Base-by-base conservation (phyloP, 2,329 filamentous ascomycete genomes). In the Paecilomyces fulvus region DNA sequence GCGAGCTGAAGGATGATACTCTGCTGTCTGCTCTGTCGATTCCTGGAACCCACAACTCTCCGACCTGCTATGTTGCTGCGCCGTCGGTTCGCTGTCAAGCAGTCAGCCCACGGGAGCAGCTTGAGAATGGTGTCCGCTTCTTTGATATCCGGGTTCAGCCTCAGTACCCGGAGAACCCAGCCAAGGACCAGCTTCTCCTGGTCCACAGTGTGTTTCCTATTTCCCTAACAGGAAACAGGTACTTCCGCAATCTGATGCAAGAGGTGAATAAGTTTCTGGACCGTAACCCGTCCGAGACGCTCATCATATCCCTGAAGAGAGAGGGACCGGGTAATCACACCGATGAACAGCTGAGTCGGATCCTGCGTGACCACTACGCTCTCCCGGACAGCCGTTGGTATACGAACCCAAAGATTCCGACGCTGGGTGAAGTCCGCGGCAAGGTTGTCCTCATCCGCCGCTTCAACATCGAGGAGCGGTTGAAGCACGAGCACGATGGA, bases 81-180 rank as follows among this genome's bases (percentile, higher is more conserved):
- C 94, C 94, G 1, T 95, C 90, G 1, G 94, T 97, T 37, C 88
- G 94, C 43, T 97, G 94, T 73, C 94, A 99, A 75, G 86, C 89
- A 31, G 90, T 92, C 17, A 79, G 83, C 59, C 80, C 95, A 4
- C 78, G 80, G 52, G 83, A 87, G 54, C 94, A 99, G 73, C 83
- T 99, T 28, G 79, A 85, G 56, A 92, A 96, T 69, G 94, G 94
- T 28, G 88, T 97, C 50, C 90, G 94, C 53, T 97, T 96, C 79
- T 85, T 99, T 63, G 94, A 99, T 70, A 83, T 99, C 60, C 86
- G 94, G 53, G 88, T 96, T 1, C 86, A 88, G 64, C 84, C 84
- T 1, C 77, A 80, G 30, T 77, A 77, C 54, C 79, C 83, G 1
- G 76, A 80, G 1, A 79, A 87, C 54, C 69, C 75, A 0, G 77